A percentile compares a stretch with the other conserved stretches of the same genome.
These are phyloP conservation scores for Microthlaspi erraticum DNA, from an alignment of 345 rosid species.

Conservation along the genomic window DNA sequence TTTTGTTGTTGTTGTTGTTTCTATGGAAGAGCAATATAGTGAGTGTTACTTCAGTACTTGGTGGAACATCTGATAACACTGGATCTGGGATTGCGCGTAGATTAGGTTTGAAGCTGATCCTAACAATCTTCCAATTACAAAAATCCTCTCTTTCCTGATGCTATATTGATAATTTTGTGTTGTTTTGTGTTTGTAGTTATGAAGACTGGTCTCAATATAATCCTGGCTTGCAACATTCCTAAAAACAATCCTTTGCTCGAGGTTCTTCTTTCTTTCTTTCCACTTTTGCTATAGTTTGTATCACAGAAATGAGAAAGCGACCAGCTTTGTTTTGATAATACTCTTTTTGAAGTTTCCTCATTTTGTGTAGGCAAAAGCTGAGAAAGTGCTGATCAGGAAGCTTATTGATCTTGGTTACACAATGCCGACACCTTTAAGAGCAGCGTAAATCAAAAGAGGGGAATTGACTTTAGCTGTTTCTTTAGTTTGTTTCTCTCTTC, in stretches of 20 bases:
- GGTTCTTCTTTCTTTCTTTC: conserved; percentile 54
- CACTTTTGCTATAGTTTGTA: conserved; percentile 58
- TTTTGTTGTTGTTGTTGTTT: background rate
- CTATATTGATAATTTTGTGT: background rate
- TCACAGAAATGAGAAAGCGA: background rate
- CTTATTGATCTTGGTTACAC: conserved; percentile 70
- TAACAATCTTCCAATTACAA: background rate
- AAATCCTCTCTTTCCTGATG: background rate
- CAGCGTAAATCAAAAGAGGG: conserved; percentile 1
- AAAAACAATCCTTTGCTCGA: conserved; percentile 83
- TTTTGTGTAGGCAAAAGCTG: conserved; percentile 68
- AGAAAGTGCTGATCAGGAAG: conserved; percentile 76
- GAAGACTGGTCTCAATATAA: conserved; percentile 78
- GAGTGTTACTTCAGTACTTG: conserved; percentile 74
- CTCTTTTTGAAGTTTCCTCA: background rate
- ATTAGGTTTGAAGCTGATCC: conserved; percentile 54
- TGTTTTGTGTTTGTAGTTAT: conserved; percentile 56
- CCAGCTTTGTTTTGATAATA: background rate
- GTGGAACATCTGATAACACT: conserved; percentile 84
- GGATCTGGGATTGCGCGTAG: conserved; percentile 93
- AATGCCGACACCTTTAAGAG: conserved; percentile 49
- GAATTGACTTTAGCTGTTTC: background rate
- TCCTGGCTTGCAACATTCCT: conserved; percentile 85
- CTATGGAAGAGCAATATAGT: conserved; percentile 61
- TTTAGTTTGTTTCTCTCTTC: conserved; percentile 12